phyloP scores from a whole-genome alignment of 805 yeast genomes.

The Saturnispora galanensis region DNA sequence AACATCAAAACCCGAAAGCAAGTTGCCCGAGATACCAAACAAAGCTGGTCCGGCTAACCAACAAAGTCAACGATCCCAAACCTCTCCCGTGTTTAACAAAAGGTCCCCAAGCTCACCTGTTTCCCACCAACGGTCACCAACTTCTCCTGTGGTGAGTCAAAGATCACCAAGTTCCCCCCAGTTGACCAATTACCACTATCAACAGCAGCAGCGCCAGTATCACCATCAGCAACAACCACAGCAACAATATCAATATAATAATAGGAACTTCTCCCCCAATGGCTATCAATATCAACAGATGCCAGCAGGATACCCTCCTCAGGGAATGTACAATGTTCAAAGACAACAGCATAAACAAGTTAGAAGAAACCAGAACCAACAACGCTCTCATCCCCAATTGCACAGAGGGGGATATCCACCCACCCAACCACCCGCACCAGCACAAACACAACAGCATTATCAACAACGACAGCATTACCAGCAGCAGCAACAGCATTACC shows the following conservation, averaged over 20 bases:
- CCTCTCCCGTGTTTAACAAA: too few relatives aligned
- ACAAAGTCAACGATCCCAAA: not conserved
- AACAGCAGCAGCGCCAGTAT: conserved; percentile 1
- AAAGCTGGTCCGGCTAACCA: not conserved
- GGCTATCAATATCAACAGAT: not conserved
- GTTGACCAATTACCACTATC: not conserved
- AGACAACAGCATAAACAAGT: not conserved
- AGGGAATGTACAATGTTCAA: not conserved
- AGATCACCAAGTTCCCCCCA: not conserved
- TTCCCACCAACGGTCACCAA: conserved; percentile 1
- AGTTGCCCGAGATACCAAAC: conserved; percentile 2
- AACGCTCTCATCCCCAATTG: not conserved
- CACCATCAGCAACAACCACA: conserved; percentile 5
- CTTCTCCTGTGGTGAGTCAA: not conserved
- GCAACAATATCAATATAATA: not conserved
- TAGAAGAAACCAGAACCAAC: not conserved
- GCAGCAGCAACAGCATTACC: conserved; percentile 4
- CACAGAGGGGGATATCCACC: not conserved
- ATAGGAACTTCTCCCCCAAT: not conserved
- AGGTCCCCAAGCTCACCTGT: too few relatives aligned
- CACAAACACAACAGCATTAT: conserved; percentile 2
- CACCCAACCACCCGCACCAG: not conserved
- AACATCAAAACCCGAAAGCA: conserved; percentile 10
- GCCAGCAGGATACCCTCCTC: not conserved
- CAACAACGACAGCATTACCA: not conserved